Conservation (phyloP, 257 asterid genomes). For the Capsicum rhomboideum region DNA sequence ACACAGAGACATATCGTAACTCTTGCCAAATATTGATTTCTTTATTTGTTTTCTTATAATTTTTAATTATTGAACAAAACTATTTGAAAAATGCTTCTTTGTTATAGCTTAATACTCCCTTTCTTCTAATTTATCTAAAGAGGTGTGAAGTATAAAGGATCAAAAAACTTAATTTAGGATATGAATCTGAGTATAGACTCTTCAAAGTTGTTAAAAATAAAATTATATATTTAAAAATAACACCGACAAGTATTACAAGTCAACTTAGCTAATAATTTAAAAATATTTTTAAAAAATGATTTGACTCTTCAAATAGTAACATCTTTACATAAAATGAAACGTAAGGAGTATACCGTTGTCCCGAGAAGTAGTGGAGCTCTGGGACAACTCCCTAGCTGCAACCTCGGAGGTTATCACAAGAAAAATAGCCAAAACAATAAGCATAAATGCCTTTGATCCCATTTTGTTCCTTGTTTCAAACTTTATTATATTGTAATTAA, state of each 20-base stretch:
- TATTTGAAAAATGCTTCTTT: neutral
- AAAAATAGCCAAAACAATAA: constrained; percentile 3
- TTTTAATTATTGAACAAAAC: no score
- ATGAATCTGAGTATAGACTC: neutral
- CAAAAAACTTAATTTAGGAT: neutral
- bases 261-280: neutral
- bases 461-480: neutral
- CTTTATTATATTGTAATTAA: neutral
- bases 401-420: constrained; percentile 4
- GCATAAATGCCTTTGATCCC: constrained; percentile 3
- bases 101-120: neutral
- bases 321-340: neutral
- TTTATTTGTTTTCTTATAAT: no score
- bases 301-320: neutral
- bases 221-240: neutral
- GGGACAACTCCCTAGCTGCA: constrained; percentile 10
- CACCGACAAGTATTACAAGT: neutral
- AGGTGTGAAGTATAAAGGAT: neutral
- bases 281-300: neutral
- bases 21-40: no score
- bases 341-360: neutral
- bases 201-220: neutral
- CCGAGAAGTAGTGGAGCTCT: neutral
- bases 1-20: no score
- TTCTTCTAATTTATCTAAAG: no score